These are phyloP conservation scores for Rhizopogon rudus DNA, from an alignment of 768 basidiomycete genomes.

Conservation along the genomic window DNA sequence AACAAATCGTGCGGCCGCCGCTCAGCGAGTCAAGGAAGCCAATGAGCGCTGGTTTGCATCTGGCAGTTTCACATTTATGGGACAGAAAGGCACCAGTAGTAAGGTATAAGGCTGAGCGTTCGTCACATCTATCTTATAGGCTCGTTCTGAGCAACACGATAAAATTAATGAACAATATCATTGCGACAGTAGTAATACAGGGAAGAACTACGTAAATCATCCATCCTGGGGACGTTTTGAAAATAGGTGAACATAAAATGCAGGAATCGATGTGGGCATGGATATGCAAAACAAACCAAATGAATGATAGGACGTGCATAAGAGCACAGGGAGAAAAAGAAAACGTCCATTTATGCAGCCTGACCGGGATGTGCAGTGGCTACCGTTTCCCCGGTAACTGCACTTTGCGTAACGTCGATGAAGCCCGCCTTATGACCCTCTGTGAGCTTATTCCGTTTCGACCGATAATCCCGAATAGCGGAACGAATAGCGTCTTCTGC, in stretches of 20 bases:
- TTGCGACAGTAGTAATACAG: conserved; percentile 5
- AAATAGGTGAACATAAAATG: conserved; percentile 17
- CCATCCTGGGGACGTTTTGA: conserved; percentile 4
- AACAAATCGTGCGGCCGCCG: conserved; percentile 83
- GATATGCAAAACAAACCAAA: neutral
- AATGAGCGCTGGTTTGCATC: conserved; percentile 96
- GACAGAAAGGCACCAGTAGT: conserved; percentile 40
- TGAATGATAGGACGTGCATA: conserved; percentile 1
- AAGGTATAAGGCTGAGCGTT: conserved; percentile 13
- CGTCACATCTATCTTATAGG: neutral
- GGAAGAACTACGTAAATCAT: neutral
- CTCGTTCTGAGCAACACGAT: neutral
- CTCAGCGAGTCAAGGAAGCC: conserved; percentile 89
- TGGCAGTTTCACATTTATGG: conserved; percentile 77
- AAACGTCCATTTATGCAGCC: conserved; percentile 14
- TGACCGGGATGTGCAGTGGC: conserved; percentile 46
- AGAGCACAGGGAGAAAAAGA: neutral
- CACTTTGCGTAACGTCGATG: conserved; percentile 64
- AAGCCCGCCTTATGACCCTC: conserved; percentile 56
- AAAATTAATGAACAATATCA: conserved; percentile 1
- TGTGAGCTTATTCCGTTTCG: conserved; percentile 60
- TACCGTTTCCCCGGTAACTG: conserved; percentile 47
- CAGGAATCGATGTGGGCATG: neutral
- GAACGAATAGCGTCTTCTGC: conserved; percentile 99
- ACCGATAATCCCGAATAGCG: conserved; percentile 93